A percentile compares a stretch with the other conserved stretches of the same genome.
phyloP scores from a whole-genome alignment of 73 alveolate species.

The Diophrys sp. region DNA sequence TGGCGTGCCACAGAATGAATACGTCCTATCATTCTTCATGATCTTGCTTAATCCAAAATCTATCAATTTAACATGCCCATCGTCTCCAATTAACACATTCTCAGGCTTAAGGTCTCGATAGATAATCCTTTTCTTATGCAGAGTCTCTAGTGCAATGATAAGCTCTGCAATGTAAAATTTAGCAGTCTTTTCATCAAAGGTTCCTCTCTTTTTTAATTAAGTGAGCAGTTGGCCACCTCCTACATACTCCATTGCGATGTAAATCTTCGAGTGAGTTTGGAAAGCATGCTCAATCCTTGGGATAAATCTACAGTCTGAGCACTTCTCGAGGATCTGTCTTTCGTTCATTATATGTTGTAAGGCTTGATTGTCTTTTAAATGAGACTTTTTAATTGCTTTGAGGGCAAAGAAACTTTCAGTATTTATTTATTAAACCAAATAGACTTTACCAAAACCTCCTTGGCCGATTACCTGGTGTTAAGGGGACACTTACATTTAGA shows the following conservation, averaged over 20 bases:
- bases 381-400: slow-evolving; percentile 70
- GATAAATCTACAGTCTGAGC: slow-evolving; percentile 46
- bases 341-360: slow-evolving; percentile 57
- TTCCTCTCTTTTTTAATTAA: slow-evolving; percentile 50
- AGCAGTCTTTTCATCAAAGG: slow-evolving; percentile 72
- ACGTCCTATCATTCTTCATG: background rate
- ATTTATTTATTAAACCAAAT: slow-evolving; percentile 63
- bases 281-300: slow-evolving; percentile 69
- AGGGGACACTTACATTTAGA: too few relatives aligned
- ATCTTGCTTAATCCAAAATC: slow-evolving; percentile 39
- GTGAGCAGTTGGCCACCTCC: slow-evolving; percentile 68
- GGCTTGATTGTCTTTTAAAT: slow-evolving; percentile 49
- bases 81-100: slow-evolving; percentile 20
- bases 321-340: slow-evolving; percentile 39
- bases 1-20: slow-evolving; percentile 13
- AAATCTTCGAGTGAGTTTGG: slow-evolving; percentile 60
- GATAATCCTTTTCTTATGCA: slow-evolving; percentile 64
- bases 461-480: too few relatives aligned
- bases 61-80: slow-evolving; percentile 37
- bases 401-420: slow-evolving; percentile 82
- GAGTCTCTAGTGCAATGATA: slow-evolving; percentile 66
- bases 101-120: slow-evolving; percentile 58
- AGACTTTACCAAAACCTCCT: slow-evolving; percentile 52
- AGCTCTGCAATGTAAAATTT: slow-evolving; percentile 71
- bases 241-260: slow-evolving; percentile 68